phyloP scores from a whole-genome alignment of 257 asterid species.

The Thymus quinquecostatus region DNA sequence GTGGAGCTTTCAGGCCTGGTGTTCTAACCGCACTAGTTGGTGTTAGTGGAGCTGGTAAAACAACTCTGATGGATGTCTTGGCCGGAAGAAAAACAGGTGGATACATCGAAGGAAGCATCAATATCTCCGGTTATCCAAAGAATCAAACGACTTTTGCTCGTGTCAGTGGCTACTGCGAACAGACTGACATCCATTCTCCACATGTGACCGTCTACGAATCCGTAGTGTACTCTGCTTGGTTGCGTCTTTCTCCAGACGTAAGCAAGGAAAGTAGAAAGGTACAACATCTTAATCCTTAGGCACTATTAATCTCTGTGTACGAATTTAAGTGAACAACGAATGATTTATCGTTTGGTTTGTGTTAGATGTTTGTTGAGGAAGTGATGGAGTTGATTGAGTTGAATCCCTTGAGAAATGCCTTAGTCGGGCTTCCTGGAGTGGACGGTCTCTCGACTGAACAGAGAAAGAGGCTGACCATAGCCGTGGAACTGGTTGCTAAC shows the following conservation, averaged over 20 bases:
- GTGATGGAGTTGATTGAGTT: slow-evolving; percentile 88
- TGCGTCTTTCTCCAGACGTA: slow-evolving; percentile 82
- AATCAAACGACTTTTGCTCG: slow-evolving; percentile 89
- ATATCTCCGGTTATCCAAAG: slow-evolving; percentile 84
- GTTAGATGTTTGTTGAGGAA: slow-evolving; percentile 83
- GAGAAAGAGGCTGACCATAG: slow-evolving; percentile 86
- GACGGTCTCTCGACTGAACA: slow-evolving; percentile 90
- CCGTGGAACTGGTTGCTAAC: slow-evolving; percentile 85
- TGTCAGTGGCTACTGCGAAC: slow-evolving; percentile 87
- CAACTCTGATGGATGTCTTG: slow-evolving; percentile 87
- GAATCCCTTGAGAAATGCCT: slow-evolving; percentile 60
- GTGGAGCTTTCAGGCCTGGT: slow-evolving; percentile 92
- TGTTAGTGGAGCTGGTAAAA: slow-evolving; percentile 94
- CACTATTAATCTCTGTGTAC: not conserved
- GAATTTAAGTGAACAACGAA: not conserved
- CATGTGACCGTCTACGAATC: slow-evolving; percentile 86
- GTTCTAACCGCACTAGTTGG: slow-evolving; percentile 87
- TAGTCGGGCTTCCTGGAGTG: slow-evolving; percentile 90
- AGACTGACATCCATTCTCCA: slow-evolving; percentile 89
- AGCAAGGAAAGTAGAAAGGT: slow-evolving; percentile 59
- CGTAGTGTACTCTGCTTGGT: slow-evolving; percentile 82
- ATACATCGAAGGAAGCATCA: slow-evolving; percentile 69
- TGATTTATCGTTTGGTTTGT: slow-evolving; percentile 5
- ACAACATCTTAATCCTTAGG: slow-evolving; percentile 2
- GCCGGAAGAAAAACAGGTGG: slow-evolving; percentile 94